These are phyloP conservation scores for Juglanconis sp. DNA, from an alignment of 2,329 filamentous ascomycete species.

Conservation along the genomic window DNA sequence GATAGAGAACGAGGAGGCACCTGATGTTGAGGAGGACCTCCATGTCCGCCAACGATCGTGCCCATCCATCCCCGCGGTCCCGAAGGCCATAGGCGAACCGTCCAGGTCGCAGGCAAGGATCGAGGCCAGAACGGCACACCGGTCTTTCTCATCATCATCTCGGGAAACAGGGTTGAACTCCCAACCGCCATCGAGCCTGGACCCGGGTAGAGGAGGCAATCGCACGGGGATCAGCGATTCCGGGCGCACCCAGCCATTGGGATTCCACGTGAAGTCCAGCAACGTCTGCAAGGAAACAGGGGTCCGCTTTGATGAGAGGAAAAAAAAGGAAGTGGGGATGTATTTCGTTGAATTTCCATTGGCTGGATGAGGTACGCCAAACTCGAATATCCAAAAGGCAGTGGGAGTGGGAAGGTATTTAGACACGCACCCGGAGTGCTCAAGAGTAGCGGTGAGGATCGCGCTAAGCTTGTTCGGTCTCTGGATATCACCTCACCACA, in stretches of 20 bases:
- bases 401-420: conserved; percentile 7
- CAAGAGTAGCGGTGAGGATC: conserved; percentile 19
- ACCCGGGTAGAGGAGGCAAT: conserved; percentile 1
- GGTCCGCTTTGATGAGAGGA: neutral
- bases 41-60: neutral
- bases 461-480: conserved; percentile 11
- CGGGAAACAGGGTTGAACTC: conserved; percentile 7
- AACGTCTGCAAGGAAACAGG: neutral
- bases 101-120: conserved; percentile 13
- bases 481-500: conserved; percentile 19
- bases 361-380: conserved; percentile 4
- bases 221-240: conserved; percentile 14
- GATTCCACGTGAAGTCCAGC: conserved; percentile 15
- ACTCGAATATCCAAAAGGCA: neutral
- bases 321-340: neutral
- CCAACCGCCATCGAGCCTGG: conserved; percentile 2
- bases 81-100: neutral
- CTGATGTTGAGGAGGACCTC: neutral
- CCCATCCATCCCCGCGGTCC: no score
- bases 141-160: conserved; percentile 9
- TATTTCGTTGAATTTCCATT: conserved; percentile 14
- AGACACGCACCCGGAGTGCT: conserved; percentile 15
- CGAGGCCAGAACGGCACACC: conserved; percentile 9
- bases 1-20: conserved; percentile 4
- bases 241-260: conserved; percentile 11